Evolutionary conservation across 768 basidiomycete genomes (phyloP).

Genomic region (Rhizopogon sp.): DNA sequence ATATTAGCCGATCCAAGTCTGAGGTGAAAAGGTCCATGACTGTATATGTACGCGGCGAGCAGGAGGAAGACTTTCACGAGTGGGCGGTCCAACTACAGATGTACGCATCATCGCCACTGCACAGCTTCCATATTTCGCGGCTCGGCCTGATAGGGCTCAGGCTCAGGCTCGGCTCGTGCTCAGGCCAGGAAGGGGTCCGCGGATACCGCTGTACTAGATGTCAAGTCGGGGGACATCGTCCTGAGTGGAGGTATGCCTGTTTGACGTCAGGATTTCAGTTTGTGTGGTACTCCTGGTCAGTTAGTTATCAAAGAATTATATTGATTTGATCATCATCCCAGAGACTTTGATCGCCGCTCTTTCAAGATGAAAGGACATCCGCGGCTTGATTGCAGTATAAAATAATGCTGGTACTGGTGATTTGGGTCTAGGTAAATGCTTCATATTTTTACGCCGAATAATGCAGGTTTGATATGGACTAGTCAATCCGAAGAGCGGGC

Average conservation of each 20-base stretch:
- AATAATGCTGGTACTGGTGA: slow-evolving; percentile 74
- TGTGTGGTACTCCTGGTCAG: slow-evolving; percentile 77
- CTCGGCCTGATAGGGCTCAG: too few species aligned
- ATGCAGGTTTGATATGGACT: background rate
- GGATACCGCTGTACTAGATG: slow-evolving; percentile 73
- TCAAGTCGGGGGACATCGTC: slow-evolving; percentile 69
- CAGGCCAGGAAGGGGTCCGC: slow-evolving; percentile 40
- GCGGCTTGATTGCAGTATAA: slow-evolving; percentile 70
- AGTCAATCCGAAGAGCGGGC: slow-evolving; percentile 67
- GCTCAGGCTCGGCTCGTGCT: too few species aligned
- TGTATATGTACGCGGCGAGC: too few species aligned
- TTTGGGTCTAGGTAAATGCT: slow-evolving; percentile 52
- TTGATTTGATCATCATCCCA: slow-evolving; percentile 12
- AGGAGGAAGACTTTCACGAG: too few species aligned
- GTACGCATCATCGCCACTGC: too few species aligned
- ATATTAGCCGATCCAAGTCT: too few species aligned
- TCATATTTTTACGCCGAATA: background rate
- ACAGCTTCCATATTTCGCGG: too few species aligned
- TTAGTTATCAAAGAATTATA: background rate
- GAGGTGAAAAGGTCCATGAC: too few species aligned
- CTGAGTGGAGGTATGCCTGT: slow-evolving; percentile 63
- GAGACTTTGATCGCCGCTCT: slow-evolving; percentile 78
- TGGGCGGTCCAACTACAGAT: too few species aligned
- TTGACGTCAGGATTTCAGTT: slow-evolving; percentile 65
- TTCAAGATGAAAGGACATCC: slow-evolving; percentile 60